Evolutionary conservation across 371 early-diverging fungal species (phyloP).

Genomic region (Apophysomyces ossiformis): DNA sequence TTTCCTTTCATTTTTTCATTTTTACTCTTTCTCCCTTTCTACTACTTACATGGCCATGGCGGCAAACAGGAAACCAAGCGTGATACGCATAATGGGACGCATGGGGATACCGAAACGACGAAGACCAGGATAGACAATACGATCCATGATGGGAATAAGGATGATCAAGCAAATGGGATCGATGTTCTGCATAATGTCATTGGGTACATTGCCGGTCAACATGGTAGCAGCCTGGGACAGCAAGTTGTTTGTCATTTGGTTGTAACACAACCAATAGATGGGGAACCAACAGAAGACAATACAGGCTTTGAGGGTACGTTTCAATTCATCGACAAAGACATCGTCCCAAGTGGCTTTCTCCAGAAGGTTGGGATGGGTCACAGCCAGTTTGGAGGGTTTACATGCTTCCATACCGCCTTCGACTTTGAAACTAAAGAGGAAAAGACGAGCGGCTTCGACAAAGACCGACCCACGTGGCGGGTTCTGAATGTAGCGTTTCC

Average conservation of each 20-base stretch:
- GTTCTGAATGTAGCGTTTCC: constrained; percentile 58
- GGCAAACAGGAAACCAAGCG: constrained; percentile 68
- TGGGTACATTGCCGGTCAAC: constrained; percentile 65
- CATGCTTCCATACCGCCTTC: constrained; percentile 37
- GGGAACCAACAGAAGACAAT: constrained; percentile 78
- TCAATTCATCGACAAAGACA: constrained; percentile 75
- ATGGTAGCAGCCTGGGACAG: constrained; percentile 76
- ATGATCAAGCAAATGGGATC: constrained; percentile 70
- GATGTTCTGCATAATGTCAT: constrained; percentile 65
- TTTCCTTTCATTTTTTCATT: no score
- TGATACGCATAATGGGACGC: constrained; percentile 71
- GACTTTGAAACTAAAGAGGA: constrained; percentile 30
- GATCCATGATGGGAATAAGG: constrained; percentile 74
- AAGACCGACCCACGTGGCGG: constrained; percentile 68
- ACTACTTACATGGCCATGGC: constrained; percentile 57
- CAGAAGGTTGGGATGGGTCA: constrained; percentile 36
- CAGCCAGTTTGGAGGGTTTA: constrained; percentile 45
- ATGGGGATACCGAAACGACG: constrained; percentile 62
- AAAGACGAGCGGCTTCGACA: constrained; percentile 41
- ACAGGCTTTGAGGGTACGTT: constrained; percentile 67
- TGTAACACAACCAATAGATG: constrained; percentile 81
- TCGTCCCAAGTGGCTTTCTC: constrained; percentile 66
- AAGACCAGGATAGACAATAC: constrained; percentile 67
- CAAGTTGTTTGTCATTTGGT: constrained; percentile 78
- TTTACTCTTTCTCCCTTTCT: neutral